Conservation (phyloP, 78 protist genomes). For the Cavenderia fasciculata region DNA sequence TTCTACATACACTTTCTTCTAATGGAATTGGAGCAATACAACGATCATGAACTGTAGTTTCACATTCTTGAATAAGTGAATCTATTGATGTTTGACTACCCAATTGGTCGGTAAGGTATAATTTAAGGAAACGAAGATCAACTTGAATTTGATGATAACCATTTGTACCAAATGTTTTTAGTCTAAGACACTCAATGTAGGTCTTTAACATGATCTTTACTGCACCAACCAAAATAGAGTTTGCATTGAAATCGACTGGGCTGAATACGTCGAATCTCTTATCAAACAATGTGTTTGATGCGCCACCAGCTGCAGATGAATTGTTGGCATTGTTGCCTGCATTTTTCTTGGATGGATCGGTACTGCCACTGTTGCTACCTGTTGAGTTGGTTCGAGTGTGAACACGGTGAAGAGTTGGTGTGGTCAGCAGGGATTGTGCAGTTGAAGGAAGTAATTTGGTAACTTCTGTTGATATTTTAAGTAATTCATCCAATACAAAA, state of each 20-base stretch:
- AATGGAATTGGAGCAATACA: slow-evolving; percentile 56
- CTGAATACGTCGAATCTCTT: slow-evolving; percentile 25
- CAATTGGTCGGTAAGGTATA: slow-evolving; percentile 31
- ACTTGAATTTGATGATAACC: slow-evolving; percentile 66
- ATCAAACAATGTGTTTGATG: slow-evolving; percentile 24
- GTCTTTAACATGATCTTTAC: slow-evolving; percentile 37
- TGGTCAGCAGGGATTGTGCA: neutral
- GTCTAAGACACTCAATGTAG: slow-evolving; percentile 36
- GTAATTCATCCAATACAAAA: slow-evolving; percentile 10
- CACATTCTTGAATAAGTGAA: slow-evolving; percentile 43
- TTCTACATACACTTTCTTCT: slow-evolving; percentile 46
- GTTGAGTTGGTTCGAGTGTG: neutral
- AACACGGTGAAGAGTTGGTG: neutral
- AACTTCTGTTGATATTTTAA: slow-evolving; percentile 2
- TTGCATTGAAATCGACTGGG: slow-evolving; percentile 25
- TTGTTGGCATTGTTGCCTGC: slow-evolving; percentile 11
- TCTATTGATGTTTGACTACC: slow-evolving; percentile 38
- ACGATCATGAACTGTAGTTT: slow-evolving; percentile 32
- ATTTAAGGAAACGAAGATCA: slow-evolving; percentile 35
- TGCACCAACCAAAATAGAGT: slow-evolving; percentile 20
- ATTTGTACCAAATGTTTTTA: slow-evolving; percentile 71
- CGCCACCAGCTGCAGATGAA: neutral
- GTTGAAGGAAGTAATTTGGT: slow-evolving; percentile 4
- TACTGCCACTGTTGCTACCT: neutral
- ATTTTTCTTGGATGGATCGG: neutral